phyloP scores from a whole-genome alignment of 345 rosid genomes.

The Salix exigua region DNA sequence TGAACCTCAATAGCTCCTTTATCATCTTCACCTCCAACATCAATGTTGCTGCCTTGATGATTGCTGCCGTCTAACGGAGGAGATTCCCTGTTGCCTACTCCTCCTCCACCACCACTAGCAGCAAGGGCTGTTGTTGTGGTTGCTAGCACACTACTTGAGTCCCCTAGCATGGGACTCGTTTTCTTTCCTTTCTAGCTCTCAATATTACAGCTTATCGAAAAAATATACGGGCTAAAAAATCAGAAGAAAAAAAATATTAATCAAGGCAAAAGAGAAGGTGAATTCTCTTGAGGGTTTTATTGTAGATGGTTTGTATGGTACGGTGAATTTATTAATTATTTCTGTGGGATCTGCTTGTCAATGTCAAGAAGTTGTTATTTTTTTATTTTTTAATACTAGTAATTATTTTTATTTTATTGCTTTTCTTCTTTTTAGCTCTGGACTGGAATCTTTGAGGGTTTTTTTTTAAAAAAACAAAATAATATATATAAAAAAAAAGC shows the following conservation, averaged over 20 bases:
- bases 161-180: slow-evolving; percentile 36
- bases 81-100: slow-evolving; percentile 7
- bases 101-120: slow-evolving; percentile 13
- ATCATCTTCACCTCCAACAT: slow-evolving; percentile 14
- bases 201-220: slow-evolving; percentile 28
- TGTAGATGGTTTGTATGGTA: slow-evolving; percentile 33
- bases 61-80: not conserved
- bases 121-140: slow-evolving; percentile 17
- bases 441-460: slow-evolving; percentile 32
- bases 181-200: slow-evolving; percentile 10
- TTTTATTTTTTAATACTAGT: not conserved
- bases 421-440: slow-evolving; percentile 14
- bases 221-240: slow-evolving; percentile 11
- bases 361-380: slow-evolving; percentile 56
- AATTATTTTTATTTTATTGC: not conserved
- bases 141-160: slow-evolving; percentile 27
- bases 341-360: slow-evolving; percentile 62
- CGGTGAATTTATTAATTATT: slow-evolving; percentile 44
- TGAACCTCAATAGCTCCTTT: slow-evolving; percentile 35
- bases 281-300: slow-evolving; percentile 55
- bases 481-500: no score
- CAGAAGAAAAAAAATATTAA: slow-evolving; percentile 5
- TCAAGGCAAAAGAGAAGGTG: slow-evolving; percentile 26
- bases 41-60: not conserved
- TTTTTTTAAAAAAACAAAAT: not conserved